Percentiles rank a stretch among this genome's conserved stretches.
Conservation (phyloP, 163 green algal species). For the Scenedesmus sp. region DNA sequence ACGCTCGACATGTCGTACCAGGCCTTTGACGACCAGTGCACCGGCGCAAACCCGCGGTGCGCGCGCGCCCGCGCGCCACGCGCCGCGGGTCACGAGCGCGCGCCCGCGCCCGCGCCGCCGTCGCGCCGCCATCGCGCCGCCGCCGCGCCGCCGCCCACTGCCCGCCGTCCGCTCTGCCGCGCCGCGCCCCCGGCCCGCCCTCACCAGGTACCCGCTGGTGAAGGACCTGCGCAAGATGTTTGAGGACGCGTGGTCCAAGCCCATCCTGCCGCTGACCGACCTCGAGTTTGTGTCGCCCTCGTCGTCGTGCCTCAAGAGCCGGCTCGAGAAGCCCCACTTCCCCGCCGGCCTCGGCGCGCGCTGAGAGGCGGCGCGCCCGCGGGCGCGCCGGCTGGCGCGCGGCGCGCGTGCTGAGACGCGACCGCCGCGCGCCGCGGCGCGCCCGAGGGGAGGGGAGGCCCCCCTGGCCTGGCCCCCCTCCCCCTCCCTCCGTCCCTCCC, state of each 20-base stretch:
- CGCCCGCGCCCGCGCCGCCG: too few relatives aligned
- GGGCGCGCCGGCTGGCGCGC: background rate
- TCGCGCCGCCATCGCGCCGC: too few relatives aligned
- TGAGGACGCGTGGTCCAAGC: constrained; percentile 45
- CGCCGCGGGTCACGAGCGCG: too few relatives aligned
- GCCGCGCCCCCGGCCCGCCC: too few relatives aligned
- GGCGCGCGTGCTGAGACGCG: too few relatives aligned
- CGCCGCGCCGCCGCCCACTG: too few relatives aligned
- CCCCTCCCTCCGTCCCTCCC: too few relatives aligned
- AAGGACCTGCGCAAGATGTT: constrained; percentile 49
- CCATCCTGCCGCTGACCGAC: constrained; percentile 35
- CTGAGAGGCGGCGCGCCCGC: background rate
- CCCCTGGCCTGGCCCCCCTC: too few relatives aligned
- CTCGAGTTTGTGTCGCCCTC: constrained; percentile 31
- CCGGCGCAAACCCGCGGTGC: constrained; percentile 76
- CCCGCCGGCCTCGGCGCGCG: constrained; percentile 11
- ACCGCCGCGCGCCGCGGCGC: too few relatives aligned
- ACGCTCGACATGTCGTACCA: constrained; percentile 61
- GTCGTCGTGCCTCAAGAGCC: constrained; percentile 43
- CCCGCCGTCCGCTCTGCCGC: too few relatives aligned
- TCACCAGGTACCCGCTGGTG: constrained; percentile 16
- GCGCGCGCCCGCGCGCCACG: too few relatives aligned
- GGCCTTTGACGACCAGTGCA: constrained; percentile 82
- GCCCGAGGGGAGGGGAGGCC: too few relatives aligned
- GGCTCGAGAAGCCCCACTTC: constrained; percentile 24